These are phyloP conservation scores for Diaporthe ilicicola DNA, from an alignment of 2,329 filamentous ascomycete genomes.

Conservation along the genomic window DNA sequence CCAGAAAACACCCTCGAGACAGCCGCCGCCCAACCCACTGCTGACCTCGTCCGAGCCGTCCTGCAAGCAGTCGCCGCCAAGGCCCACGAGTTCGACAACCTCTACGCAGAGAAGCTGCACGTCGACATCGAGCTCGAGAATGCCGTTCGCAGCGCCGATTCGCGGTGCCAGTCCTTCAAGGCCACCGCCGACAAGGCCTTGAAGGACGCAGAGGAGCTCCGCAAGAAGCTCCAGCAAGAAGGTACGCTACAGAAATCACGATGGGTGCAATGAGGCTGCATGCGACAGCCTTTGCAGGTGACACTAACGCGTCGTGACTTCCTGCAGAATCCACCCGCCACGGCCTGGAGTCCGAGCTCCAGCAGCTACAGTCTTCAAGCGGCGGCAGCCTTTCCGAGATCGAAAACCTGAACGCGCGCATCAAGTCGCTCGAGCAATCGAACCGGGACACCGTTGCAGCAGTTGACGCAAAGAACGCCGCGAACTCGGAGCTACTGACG, in stretches of 20 bases:
- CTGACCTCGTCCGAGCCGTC: slow-evolving; percentile 79
- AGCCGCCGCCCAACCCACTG: slow-evolving; percentile 73
- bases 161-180: slow-evolving; percentile 83
- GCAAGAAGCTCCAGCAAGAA: slow-evolving; percentile 82
- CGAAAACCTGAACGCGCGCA: slow-evolving; percentile 80
- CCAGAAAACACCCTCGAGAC: slow-evolving; percentile 70
- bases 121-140: slow-evolving; percentile 94
- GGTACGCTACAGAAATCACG: slow-evolving; percentile 60
- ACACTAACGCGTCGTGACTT: slow-evolving; percentile 35
- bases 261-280: slow-evolving; percentile 23
- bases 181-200: slow-evolving; percentile 82
- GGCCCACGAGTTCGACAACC: slow-evolving; percentile 81
- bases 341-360: slow-evolving; percentile 81
- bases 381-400: slow-evolving; percentile 79
- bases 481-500: slow-evolving; percentile 84
- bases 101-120: slow-evolving; percentile 88
- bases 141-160: slow-evolving; percentile 83
- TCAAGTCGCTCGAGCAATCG: slow-evolving; percentile 86
- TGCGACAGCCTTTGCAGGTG: not conserved
- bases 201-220: slow-evolving; percentile 82
- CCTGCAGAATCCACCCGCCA: slow-evolving; percentile 77
- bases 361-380: slow-evolving; percentile 77
- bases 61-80: slow-evolving; percentile 79
- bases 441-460: slow-evolving; percentile 91
- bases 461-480: slow-evolving; percentile 87